These are phyloP conservation scores for Sugiyamaella japonica DNA, from an alignment of 1,139 yeast species.

Conservation along the genomic window DNA sequence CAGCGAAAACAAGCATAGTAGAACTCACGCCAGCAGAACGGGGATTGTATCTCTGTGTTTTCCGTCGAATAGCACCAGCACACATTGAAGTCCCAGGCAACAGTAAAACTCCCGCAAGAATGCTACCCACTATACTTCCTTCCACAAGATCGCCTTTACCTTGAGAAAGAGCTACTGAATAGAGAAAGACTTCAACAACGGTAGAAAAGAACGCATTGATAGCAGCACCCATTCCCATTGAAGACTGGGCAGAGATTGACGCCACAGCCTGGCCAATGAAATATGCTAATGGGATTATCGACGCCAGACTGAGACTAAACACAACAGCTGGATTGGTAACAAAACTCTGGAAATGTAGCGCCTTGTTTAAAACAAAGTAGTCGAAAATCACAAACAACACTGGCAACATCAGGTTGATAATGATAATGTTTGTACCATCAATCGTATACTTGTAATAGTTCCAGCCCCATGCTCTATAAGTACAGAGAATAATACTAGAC, in stretches of 20 bases:
- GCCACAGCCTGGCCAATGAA: conserved; percentile 99
- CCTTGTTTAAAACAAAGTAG: conserved; percentile 61
- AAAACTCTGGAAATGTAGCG: conserved; percentile 49
- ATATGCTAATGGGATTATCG: conserved; percentile 91
- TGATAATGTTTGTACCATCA: conserved; percentile 92
- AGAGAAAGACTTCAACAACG: conserved; percentile 86
- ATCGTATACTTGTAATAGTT: conserved; percentile 95
- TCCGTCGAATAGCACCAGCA: conserved; percentile 87
- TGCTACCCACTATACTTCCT: conserved; percentile 96
- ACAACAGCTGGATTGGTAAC: conserved; percentile 60
- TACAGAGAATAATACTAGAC: conserved; percentile 62
- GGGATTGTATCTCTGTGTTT: conserved; percentile 94
- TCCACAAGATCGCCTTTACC: conserved; percentile 88
- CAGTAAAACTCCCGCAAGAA: conserved; percentile 85
- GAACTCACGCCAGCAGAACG: conserved; percentile 96
- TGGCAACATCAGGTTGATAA: conserved; percentile 76
- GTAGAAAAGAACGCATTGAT: conserved; percentile 97
- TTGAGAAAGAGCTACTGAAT: conserved; percentile 86
- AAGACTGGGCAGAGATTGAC: conserved; percentile 95
- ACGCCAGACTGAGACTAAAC: conserved; percentile 73
- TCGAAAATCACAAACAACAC: conserved; percentile 84
- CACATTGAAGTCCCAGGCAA: conserved; percentile 97
- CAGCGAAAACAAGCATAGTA: conserved; percentile 89
- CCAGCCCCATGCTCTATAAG: conserved; percentile 87
- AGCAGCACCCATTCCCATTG: conserved; percentile 99